These are phyloP conservation scores for Albizia julibrissin DNA, from an alignment of 306 rosid species.

Conservation along the genomic window DNA sequence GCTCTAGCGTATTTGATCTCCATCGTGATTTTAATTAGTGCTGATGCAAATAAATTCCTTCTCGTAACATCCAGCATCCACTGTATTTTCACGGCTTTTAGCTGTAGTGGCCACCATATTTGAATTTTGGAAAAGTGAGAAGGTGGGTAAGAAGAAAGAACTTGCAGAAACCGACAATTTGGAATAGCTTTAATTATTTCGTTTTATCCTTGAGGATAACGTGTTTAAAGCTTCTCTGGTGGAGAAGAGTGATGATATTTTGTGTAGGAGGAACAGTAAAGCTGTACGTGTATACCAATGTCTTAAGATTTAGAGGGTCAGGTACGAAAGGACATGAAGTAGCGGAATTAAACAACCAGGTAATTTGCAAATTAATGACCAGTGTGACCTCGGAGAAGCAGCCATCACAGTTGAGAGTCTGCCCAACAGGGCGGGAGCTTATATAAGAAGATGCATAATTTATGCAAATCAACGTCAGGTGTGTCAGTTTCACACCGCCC, in stretches of 20 bases:
- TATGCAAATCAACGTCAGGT: not conserved
- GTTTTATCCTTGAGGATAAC: too few species aligned
- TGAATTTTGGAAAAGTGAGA: not conserved
- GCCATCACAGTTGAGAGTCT: too few species aligned
- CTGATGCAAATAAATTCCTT: not conserved
- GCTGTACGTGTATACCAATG: too few species aligned
- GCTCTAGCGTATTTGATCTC: not conserved
- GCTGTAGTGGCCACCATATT: slow-evolving; percentile 7
- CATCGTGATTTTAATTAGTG: not conserved
- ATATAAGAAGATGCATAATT: not conserved
- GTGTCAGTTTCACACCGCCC: slow-evolving; percentile 31
- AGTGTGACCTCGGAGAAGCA: too few species aligned
- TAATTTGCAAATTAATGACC: too few species aligned
- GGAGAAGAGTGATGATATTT: too few species aligned
- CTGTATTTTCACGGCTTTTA: not conserved
- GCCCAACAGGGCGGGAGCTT: not conserved
- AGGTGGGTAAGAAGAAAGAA: not conserved
- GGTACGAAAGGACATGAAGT: too few species aligned
- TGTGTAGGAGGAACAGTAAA: too few species aligned
- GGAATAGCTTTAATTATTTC: not conserved
- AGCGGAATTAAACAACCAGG: too few species aligned
- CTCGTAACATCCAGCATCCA: not conserved
- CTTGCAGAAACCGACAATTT: not conserved
- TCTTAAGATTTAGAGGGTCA: too few species aligned
- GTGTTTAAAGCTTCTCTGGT: too few species aligned